phyloP scores from a whole-genome alignment of 331 rosid species.

The Stylosanthes scabra region DNA sequence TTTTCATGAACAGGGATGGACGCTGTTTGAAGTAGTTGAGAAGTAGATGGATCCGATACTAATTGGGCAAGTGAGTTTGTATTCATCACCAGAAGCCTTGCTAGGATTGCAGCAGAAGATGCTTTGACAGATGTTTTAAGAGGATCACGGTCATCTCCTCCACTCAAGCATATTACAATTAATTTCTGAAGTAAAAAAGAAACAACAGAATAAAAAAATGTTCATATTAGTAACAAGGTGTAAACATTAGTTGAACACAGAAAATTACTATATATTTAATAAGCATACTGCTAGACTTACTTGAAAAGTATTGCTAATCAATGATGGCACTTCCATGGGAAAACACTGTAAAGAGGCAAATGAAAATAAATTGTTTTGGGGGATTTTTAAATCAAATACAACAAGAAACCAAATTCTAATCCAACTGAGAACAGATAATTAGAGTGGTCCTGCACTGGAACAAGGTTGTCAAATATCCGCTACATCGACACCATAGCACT shows the following conservation, averaged over 20 bases:
- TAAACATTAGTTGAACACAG: background rate
- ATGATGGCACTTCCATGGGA: constrained; percentile 78
- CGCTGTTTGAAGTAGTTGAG: constrained; percentile 67
- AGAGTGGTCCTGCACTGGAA: constrained; percentile 1
- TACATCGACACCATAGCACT: too few species aligned
- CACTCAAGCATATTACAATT: constrained; percentile 76
- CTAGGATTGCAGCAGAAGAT: constrained; percentile 94
- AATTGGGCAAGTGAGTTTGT: constrained; percentile 89
- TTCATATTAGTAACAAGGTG: constrained; percentile 18
- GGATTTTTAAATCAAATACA: background rate
- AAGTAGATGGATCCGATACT: constrained; percentile 81
- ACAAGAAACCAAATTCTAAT: constrained; percentile 15
- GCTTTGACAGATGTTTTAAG: constrained; percentile 86
- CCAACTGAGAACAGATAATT: constrained; percentile 13
- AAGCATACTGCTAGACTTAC: constrained; percentile 56
- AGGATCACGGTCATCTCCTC: constrained; percentile 89
- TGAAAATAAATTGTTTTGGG: constrained; percentile 5
- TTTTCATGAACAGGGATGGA: constrained; percentile 76
- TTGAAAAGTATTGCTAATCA: constrained; percentile 86
- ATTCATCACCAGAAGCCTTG: constrained; percentile 94
- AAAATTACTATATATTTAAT: constrained; percentile 27
- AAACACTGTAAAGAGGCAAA: constrained; percentile 73
- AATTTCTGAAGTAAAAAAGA: constrained; percentile 66
- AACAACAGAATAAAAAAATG: constrained; percentile 30
- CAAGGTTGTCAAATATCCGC: too few species aligned